Evolutionary conservation across 106 monocot species (phyloP).

Genomic region (Acorus calamus): DNA sequence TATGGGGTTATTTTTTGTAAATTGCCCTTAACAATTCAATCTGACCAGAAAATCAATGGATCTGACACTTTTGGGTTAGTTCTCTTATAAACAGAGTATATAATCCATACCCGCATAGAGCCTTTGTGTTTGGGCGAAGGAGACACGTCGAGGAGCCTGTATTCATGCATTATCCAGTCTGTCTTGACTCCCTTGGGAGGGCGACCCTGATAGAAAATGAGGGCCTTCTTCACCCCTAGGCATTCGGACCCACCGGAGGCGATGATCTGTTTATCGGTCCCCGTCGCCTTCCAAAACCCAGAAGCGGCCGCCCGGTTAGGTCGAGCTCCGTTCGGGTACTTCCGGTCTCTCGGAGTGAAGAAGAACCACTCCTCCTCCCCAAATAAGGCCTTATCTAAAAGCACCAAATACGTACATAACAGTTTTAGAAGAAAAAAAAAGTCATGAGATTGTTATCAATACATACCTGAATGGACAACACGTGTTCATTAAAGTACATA

Average conservation of each 20-base stretch:
- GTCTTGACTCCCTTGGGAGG: slow-evolving; percentile 32
- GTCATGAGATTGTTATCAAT: too few relatives aligned
- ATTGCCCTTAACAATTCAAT: too few relatives aligned
- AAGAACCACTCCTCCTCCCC: slow-evolving; percentile 47
- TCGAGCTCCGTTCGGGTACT: slow-evolving; percentile 30
- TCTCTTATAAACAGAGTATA: too few relatives aligned
- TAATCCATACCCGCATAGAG: slow-evolving; percentile 25
- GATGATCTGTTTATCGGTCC: slow-evolving; percentile 37
- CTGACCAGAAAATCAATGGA: too few relatives aligned
- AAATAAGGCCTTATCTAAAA: slow-evolving; percentile 30
- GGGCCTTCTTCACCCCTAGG: slow-evolving; percentile 43
- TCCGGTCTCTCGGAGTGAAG: slow-evolving; percentile 35
- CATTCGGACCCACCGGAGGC: slow-evolving; percentile 12
- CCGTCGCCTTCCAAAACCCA: slow-evolving; percentile 42
- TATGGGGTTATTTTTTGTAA: too few relatives aligned
- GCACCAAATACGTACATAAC: too few relatives aligned
- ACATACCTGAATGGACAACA: too few relatives aligned
- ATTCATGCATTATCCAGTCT: neutral
- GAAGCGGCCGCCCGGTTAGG: slow-evolving; percentile 29
- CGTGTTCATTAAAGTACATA: too few relatives aligned
- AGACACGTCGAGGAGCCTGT: neutral
- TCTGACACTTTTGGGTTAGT: too few relatives aligned
- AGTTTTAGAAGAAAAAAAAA: too few relatives aligned
- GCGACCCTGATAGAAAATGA: slow-evolving; percentile 31
- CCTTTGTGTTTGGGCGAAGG: slow-evolving; percentile 6